phyloP scores from a whole-genome alignment of 2,329 filamentous ascomycete genomes.

The Aspergillus sp. region DNA sequence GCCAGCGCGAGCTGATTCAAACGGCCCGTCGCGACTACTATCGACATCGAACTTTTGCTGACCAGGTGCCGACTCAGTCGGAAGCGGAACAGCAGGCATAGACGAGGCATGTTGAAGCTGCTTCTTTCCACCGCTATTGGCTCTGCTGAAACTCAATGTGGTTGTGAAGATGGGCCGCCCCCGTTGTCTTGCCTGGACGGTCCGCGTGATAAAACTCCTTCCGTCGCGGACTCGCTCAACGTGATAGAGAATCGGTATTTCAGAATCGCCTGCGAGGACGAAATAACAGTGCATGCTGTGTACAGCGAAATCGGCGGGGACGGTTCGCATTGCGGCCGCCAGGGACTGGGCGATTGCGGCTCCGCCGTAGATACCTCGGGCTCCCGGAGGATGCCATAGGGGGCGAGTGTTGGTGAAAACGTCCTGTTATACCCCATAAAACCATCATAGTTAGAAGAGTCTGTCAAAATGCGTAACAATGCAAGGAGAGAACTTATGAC shows the following conservation, averaged over 20 bases:
- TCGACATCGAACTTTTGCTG: slow-evolving; percentile 26
- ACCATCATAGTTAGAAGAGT: background rate
- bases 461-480: background rate
- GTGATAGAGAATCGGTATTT: slow-evolving; percentile 88
- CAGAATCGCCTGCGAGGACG: slow-evolving; percentile 80
- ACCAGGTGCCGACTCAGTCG: slow-evolving; percentile 30
- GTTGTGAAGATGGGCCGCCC: slow-evolving; percentile 93
- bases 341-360: slow-evolving; percentile 91
- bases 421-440: slow-evolving; percentile 53
- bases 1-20: slow-evolving; percentile 57
- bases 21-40: slow-evolving; percentile 49
- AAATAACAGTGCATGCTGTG: slow-evolving; percentile 99
- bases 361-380: slow-evolving; percentile 90
- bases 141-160: slow-evolving; percentile 81
- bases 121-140: slow-evolving; percentile 52
- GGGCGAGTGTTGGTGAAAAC: slow-evolving; percentile 93
- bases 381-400: slow-evolving; percentile 88
- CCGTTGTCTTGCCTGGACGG: slow-evolving; percentile 89
- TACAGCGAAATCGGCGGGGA: slow-evolving; percentile 73
- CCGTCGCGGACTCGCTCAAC: slow-evolving; percentile 93
- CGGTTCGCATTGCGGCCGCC: slow-evolving; percentile 82
- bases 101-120: slow-evolving; percentile 65
- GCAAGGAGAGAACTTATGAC: slow-evolving; percentile 23
- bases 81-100: slow-evolving; percentile 55
- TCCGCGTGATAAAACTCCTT: slow-evolving; percentile 83